Evolutionary conservation across 2,329 filamentous ascomycete species (phyloP).

Genomic region (Curvularia spicifera): DNA sequence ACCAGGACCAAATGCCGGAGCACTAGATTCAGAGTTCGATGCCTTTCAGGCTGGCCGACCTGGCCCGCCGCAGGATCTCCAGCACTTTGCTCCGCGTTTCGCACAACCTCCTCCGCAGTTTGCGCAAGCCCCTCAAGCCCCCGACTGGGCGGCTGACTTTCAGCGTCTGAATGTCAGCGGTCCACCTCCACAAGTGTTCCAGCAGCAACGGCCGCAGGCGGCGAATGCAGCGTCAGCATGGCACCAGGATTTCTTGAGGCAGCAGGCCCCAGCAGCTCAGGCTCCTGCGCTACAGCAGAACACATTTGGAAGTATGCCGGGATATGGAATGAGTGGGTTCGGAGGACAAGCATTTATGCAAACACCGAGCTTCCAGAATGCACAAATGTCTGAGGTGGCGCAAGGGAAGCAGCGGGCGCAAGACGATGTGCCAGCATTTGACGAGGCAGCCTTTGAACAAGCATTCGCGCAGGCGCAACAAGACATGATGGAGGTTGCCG

Average conservation of each 20-base stretch:
- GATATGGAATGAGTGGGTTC: conserved; percentile 38
- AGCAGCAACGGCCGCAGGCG: conserved; percentile 53
- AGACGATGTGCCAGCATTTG: conserved; percentile 53
- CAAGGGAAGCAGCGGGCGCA: conserved; percentile 45
- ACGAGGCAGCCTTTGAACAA: conserved; percentile 62
- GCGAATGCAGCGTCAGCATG: conserved; percentile 53
- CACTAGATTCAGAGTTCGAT: conserved; percentile 71
- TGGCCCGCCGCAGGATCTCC: conserved; percentile 49
- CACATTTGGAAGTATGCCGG: conserved; percentile 36
- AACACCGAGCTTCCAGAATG: conserved; percentile 26
- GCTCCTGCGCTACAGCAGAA: conserved; percentile 36
- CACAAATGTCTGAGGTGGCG: conserved; percentile 31
- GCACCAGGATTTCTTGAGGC: conserved; percentile 66
- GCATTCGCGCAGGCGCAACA: conserved; percentile 60
- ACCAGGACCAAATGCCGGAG: conserved; percentile 59
- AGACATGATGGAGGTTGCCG: conserved; percentile 44
- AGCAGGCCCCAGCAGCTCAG: conserved; percentile 46
- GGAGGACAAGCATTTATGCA: conserved; percentile 39
- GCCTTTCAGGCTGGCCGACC: conserved; percentile 66
- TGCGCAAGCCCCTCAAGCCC: conserved; percentile 42
- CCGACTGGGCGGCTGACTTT: conserved; percentile 59
- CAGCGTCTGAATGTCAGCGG: conserved; percentile 55
- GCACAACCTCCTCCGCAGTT: conserved; percentile 48
- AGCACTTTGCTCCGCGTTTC: conserved; percentile 45
- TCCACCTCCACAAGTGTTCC: conserved; percentile 53